Conservation (phyloP, 306 rosid genomes). For the Cucurbita maxima region DNA sequence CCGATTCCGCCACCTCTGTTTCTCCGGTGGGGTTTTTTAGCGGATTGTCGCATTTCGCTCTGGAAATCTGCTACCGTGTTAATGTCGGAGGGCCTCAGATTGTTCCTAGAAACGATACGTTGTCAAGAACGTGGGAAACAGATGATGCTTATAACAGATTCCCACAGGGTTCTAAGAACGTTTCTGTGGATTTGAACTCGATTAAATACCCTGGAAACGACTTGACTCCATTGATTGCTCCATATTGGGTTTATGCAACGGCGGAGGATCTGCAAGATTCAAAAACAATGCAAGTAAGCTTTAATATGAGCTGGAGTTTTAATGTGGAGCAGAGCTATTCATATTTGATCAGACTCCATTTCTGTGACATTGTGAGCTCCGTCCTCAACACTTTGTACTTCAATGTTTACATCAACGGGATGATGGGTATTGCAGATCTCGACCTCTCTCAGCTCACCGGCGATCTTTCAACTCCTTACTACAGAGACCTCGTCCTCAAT, state of each 20-base stretch:
- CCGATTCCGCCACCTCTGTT: constrained; percentile 29
- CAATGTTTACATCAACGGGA: constrained; percentile 47
- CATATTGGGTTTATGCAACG: constrained; percentile 39
- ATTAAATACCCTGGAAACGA: constrained; percentile 28
- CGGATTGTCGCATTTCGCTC: constrained; percentile 25
- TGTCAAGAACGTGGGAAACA: constrained; percentile 60
- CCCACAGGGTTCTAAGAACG: constrained; percentile 32
- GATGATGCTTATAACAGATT: constrained; percentile 36
- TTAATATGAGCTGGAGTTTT: constrained; percentile 61
- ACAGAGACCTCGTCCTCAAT: constrained; percentile 41
- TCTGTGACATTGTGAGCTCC: constrained; percentile 70
- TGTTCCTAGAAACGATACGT: constrained; percentile 29
- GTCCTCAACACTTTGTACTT: constrained; percentile 29
- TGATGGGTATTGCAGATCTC: constrained; percentile 26
- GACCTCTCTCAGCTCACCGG: constrained; percentile 53
- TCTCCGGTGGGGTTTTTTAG: constrained; percentile 23
- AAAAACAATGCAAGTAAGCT: constrained; percentile 14
- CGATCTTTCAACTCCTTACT: constrained; percentile 36
- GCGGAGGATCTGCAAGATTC: constrained; percentile 38
- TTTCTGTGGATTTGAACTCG: constrained; percentile 13
- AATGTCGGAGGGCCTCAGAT: constrained; percentile 59
- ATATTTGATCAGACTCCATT: constrained; percentile 69
- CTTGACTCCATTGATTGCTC: constrained; percentile 44
- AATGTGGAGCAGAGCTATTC: constrained; percentile 42
- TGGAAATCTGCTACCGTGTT: constrained; percentile 41